Evolutionary conservation across 192 early-diverging fungal species (phyloP).

Genomic region (Obelidium mucronatum): DNA sequence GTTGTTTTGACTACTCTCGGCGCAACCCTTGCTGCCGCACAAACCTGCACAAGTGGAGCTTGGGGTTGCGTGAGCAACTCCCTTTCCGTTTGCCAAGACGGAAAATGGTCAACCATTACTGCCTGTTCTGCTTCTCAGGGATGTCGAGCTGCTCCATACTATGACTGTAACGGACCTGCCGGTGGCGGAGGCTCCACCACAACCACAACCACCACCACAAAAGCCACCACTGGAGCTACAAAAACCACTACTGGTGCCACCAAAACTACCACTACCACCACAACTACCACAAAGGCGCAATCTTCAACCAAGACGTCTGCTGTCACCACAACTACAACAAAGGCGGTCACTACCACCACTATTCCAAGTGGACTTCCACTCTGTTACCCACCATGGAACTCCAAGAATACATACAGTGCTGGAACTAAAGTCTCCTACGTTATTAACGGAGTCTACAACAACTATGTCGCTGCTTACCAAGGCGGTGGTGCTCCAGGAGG

Average conservation of each 20-base stretch:
- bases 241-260: not conserved
- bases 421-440: slow-evolving; percentile 23
- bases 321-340: not conserved
- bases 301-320: not conserved
- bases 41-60: no score
- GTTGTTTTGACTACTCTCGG: no score
- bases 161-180: no score
- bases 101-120: no score
- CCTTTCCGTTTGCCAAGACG: no score
- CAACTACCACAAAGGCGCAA: not conserved
- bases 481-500: not conserved
- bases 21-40: no score
- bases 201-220: not conserved
- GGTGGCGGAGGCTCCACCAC: not conserved
- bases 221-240: not conserved
- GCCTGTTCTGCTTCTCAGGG: no score
- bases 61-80: no score
- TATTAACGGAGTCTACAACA: not conserved
- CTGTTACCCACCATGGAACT: not conserved
- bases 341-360: not conserved
- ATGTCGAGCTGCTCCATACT: no score
- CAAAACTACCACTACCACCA: not conserved
- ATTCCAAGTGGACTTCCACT: not conserved
- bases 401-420: not conserved
- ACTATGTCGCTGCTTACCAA: slow-evolving; percentile 20